Base-by-base conservation (phyloP, 2,329 filamentous ascomycete genomes). In the Trichophyton equinum region DNA sequence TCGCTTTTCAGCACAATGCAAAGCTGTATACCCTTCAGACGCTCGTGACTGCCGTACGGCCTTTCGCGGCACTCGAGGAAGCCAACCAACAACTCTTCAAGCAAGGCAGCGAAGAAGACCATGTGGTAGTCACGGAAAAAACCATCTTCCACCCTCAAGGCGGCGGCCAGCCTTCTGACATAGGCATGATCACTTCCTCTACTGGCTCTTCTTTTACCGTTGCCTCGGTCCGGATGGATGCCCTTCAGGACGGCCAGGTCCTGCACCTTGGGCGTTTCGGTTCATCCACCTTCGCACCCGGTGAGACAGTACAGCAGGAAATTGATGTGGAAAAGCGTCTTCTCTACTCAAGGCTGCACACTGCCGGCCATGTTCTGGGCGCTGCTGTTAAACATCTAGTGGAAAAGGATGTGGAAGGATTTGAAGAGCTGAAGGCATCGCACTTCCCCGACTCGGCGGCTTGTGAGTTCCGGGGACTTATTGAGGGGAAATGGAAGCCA, bases 141-240 rank as follows among this genome's bases (percentile, higher is more conserved):
- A 89, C 87, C n/a, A 85, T 89, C 63, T 90, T 90, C 72, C 85
- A 90, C 64, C 83, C 85, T 0, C 87, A 90, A 71, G 87, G 87
- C 20, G 87, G 87, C 62, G 87, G 87, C 6, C 87, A 90, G 67
- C 87, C 87, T 0, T 85, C 82, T 0, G 87, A 90, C 64, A 76
- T 79, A 9, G 87, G 87, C 20, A 73, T 68, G 46, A 86, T 89
- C 18, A 59, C 38, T 15, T 13, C 38, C 64, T 73, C 72, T 0
- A 30, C 64, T 11, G 44, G 64, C 9, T 60, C 65, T 15, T 66
- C 66, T 6, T 85, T 88, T 65, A 67, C 75, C 20, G 82, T 88
- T 7, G 72, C 72, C 2, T 74, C 80, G 1, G 86, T 83, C 22
- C 83, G 85, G 59, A 81, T 78, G 72, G 79, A 80, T 56, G 74